Evolutionary conservation across 164 flowering plant genomes (phyloP).

Genomic region (Paratinospora sagittata): DNA sequence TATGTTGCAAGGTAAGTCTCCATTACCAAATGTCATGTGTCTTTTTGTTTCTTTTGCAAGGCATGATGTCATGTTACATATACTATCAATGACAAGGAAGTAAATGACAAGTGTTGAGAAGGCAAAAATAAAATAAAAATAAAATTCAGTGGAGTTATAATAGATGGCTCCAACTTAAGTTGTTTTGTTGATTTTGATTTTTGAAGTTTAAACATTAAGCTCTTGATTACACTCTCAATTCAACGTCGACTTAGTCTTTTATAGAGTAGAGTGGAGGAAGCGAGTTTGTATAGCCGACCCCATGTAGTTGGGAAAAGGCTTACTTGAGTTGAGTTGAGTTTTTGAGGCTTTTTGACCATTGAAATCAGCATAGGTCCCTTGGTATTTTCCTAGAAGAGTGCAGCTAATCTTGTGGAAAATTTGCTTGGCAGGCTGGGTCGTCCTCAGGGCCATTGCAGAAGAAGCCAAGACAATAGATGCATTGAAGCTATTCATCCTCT

Average conservation of each 20-base stretch:
- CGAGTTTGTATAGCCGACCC: too few species aligned
- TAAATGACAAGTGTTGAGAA: too few species aligned
- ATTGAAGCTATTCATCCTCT: background rate
- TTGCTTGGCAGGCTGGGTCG: background rate
- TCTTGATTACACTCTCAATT: background rate
- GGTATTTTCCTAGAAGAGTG: background rate
- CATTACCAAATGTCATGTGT: too few species aligned
- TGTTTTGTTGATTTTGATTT: background rate
- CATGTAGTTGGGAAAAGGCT: too few species aligned
- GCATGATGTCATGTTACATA: too few species aligned
- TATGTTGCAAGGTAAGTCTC: too few species aligned
- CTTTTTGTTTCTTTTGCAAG: too few species aligned
- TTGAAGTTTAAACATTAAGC: background rate
- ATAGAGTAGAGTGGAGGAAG: background rate
- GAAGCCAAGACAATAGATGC: background rate
- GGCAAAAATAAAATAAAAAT: too few species aligned
- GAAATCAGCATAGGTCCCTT: background rate
- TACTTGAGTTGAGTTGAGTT: too few species aligned
- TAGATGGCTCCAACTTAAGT: background rate
- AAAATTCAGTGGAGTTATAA: background rate
- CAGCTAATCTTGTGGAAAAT: background rate
- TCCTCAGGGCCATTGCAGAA: conserved; percentile 3
- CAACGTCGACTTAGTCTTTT: background rate
- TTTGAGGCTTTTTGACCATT: background rate
- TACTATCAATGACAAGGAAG: too few species aligned